phyloP scores from a whole-genome alignment of 768 basidiomycete species.

The Hypholoma sublateritium region DNA sequence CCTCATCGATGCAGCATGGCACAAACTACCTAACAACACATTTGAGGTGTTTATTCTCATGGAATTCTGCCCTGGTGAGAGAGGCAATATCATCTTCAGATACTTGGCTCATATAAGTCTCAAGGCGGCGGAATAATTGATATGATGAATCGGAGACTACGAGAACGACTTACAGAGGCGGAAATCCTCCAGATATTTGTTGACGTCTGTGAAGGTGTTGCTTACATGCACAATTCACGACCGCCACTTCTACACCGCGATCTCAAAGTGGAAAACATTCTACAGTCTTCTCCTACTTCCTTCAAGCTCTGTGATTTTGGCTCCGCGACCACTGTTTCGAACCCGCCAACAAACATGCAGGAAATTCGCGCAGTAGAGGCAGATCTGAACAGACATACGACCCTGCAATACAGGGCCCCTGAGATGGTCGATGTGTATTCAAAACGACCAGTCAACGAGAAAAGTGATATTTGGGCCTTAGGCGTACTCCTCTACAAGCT shows the following conservation, averaged over 20 bases:
- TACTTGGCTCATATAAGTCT: constrained; percentile 7
- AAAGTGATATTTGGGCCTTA: constrained; percentile 97
- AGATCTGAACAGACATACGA: constrained; percentile 93
- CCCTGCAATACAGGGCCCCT: constrained; percentile 96
- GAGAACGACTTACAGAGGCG: constrained; percentile 91
- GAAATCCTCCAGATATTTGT: constrained; percentile 98
- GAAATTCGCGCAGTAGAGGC: constrained; percentile 88
- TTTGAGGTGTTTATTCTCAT: constrained; percentile 98
- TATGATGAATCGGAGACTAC: constrained; percentile 97
- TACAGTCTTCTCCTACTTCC: constrained; percentile 78
- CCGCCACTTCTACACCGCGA: constrained; percentile 94
- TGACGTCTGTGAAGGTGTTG: constrained; percentile 96
- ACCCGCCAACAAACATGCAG: constrained; percentile 73
- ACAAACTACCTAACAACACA: constrained; percentile 75
- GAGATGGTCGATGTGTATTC: constrained; percentile 96
- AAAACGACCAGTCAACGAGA: constrained; percentile 84
- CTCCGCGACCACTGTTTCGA: constrained; percentile 77
- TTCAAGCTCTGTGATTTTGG: constrained; percentile 99
- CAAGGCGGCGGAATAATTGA: constrained; percentile 97
- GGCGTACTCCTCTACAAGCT: constrained; percentile 97
- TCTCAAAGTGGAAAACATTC: constrained; percentile 98
- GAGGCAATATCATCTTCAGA: not conserved
- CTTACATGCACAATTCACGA: constrained; percentile 91
- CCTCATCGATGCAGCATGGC: constrained; percentile 94
- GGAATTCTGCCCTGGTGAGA: constrained; percentile 91